These are phyloP conservation scores for Sporothrix curviconia DNA, from an alignment of 2,329 filamentous ascomycete genomes.

Conservation along the genomic window DNA sequence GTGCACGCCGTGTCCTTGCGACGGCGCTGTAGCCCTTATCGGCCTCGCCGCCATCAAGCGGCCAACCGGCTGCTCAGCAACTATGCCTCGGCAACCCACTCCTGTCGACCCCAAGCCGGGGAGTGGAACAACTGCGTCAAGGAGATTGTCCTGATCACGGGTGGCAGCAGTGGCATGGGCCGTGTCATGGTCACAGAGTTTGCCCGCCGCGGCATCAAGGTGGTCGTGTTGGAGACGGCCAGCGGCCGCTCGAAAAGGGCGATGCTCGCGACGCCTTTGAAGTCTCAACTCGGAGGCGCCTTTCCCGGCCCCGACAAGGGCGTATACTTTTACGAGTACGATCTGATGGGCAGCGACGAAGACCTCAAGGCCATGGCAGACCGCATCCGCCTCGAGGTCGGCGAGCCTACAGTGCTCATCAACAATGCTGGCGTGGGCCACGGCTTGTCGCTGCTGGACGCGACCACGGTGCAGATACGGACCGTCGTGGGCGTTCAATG, in stretches of 20 bases:
- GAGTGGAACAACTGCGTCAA: constrained; percentile 10
- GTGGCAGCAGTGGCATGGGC: constrained; percentile 69
- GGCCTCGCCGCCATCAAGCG: background rate
- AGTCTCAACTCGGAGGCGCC: too few species aligned
- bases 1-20: too few species aligned
- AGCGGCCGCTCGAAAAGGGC: background rate
- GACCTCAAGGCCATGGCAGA: constrained; percentile 46
- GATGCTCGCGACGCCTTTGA: background rate
- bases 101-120: background rate
- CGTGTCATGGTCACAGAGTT: constrained; percentile 57
- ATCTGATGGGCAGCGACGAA: constrained; percentile 52
- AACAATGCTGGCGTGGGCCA: constrained; percentile 63
- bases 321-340: constrained; percentile 63
- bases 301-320: constrained; percentile 31
- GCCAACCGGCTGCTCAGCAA: constrained; percentile 9
- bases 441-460: constrained; percentile 54
- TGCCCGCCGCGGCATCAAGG: constrained; percentile 57
- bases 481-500: constrained; percentile 68
- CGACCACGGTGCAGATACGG: constrained; percentile 35
- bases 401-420: constrained; percentile 62
- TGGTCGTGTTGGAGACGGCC: constrained; percentile 59
- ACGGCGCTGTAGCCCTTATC: too few species aligned
- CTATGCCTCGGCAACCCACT: constrained; percentile 11
- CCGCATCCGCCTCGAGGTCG: constrained; percentile 48
- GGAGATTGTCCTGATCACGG: constrained; percentile 62